Base-by-base conservation (phyloP, 2,329 filamentous ascomycete genomes). In the Xylariales sp. region DNA sequence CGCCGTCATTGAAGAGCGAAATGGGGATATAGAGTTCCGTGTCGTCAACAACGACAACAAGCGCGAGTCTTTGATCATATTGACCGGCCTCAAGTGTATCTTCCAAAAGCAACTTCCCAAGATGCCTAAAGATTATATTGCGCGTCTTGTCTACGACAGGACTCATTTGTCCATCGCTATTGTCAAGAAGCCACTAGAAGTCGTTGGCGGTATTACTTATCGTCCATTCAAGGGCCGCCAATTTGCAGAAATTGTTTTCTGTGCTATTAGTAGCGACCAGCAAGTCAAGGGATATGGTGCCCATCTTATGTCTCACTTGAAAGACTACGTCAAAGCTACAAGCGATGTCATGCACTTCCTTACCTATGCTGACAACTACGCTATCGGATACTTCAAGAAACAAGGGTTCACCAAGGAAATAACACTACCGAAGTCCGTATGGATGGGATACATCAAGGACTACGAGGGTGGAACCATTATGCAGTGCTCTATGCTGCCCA, bases 391-490 rank as follows among this genome's bases (percentile, higher is more conserved):
- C 62, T 98, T 98, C 65, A 95, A 97, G 63, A 98, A 98, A 60
- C 93, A 98, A 60, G 93, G 93, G 0, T 98, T 98, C 57, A 97
- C 93, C 2, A 98, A 98, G 60, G 91, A 98, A 53, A 97, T 98
- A 47, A 95, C 90, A 0, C 78, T 98, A 1, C 86, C 93, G 42
- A 85, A 83, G 53, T 81, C 83, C 3, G 83, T 88, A 4, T 98
- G 93, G 93, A 97, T 97, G 93, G 93, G 93, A 3, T 98, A 97
- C 55, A 98, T 98, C 69, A 98, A 98, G 60, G 93, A 98, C 60
- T 98, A 98, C 61, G 93, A 98, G 64, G 93, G 93, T 41, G 93
- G 93, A 41, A 98, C 93, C 0, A 95, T 98, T 44, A 98, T 98
- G 93, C 93, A 98, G 66, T 98, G 93, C 57, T 88, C 85, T 37